These are phyloP conservation scores for Suillus bovinus DNA, from an alignment of 768 basidiomycete genomes.

Conservation along the genomic window DNA sequence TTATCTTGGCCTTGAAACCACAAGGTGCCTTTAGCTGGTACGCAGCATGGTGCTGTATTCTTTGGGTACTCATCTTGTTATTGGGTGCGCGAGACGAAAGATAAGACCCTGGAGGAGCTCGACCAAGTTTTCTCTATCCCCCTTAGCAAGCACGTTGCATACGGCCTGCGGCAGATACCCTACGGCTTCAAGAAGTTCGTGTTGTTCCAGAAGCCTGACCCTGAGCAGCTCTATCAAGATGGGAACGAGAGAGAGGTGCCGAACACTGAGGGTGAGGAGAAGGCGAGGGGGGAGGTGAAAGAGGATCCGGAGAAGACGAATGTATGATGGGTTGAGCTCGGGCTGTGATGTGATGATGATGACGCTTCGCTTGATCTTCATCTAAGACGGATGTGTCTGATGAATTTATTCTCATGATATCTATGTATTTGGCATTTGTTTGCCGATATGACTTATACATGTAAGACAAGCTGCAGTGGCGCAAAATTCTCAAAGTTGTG, in stretches of 20 bases:
- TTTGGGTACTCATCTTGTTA: slow-evolving; percentile 58
- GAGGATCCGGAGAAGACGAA: slow-evolving; percentile 14
- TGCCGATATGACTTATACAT: neutral
- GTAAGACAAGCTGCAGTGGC: no score
- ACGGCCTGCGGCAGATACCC: slow-evolving; percentile 55
- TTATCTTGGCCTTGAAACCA: slow-evolving; percentile 61
- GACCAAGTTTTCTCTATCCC: slow-evolving; percentile 56
- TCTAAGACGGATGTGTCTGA: neutral
- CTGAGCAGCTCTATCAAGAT: slow-evolving; percentile 42
- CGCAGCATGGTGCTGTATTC: slow-evolving; percentile 55
- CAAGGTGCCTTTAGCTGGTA: slow-evolving; percentile 79
- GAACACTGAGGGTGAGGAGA: slow-evolving; percentile 13
- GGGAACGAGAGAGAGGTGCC: slow-evolving; percentile 31
- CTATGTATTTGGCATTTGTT: neutral
- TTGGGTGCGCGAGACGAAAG: slow-evolving; percentile 75
- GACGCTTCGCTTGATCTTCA: neutral
- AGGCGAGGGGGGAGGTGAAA: slow-evolving; percentile 8
- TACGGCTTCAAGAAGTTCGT: slow-evolving; percentile 54
- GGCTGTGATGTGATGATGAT: neutral
- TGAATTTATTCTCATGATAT: neutral
- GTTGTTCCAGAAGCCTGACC: slow-evolving; percentile 27
- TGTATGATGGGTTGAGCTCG: neutral
- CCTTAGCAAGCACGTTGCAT: slow-evolving; percentile 53
- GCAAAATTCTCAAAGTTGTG: no score
- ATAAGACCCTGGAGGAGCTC: slow-evolving; percentile 61